phyloP scores from a whole-genome alignment of 164 flowering plant species.

The Tetracentron sinense region DNA sequence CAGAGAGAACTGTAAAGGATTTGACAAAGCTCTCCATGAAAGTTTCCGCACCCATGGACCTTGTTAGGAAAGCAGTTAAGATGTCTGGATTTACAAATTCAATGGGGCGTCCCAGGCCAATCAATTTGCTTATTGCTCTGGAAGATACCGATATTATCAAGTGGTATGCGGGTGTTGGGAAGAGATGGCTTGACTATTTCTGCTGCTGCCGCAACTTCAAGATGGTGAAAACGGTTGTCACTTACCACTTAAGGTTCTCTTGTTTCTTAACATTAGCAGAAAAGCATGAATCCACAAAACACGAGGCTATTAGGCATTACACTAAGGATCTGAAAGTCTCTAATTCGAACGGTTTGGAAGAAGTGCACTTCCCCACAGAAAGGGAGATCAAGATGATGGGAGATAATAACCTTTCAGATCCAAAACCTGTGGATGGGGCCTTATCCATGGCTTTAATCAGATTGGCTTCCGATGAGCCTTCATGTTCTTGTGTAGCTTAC shows the following conservation, averaged over 20 bases:
- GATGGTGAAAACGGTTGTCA: conserved; percentile 69
- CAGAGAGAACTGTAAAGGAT: conserved; percentile 64
- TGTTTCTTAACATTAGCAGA: conserved; percentile 89
- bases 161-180: conserved; percentile 92
- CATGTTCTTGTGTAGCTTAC: conserved; percentile 59
- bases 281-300: conserved; percentile 81
- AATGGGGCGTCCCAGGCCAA: conserved; percentile 95
- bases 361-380: conserved; percentile 72
- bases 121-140: conserved; percentile 59
- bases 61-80: conserved; percentile 63
- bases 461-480: conserved; percentile 64
- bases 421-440: conserved; percentile 85
- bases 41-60: conserved; percentile 74
- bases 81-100: conserved; percentile 82
- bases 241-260: conserved; percentile 85
- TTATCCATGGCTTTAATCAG: conserved; percentile 60
- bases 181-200: conserved; percentile 86
- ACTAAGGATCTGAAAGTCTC: conserved; percentile 71
- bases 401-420: conserved; percentile 66
- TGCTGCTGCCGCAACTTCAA: conserved; percentile 87
- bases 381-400: conserved; percentile 87
- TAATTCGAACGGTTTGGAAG: conserved; percentile 47
- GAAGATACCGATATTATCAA: conserved; percentile 87
- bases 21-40: conserved; percentile 70
- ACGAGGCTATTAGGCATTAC: conserved; percentile 72